These are phyloP conservation scores for Penicillium herquei DNA, from an alignment of 495 filamentous ascomycete genomes.

Conservation along the genomic window DNA sequence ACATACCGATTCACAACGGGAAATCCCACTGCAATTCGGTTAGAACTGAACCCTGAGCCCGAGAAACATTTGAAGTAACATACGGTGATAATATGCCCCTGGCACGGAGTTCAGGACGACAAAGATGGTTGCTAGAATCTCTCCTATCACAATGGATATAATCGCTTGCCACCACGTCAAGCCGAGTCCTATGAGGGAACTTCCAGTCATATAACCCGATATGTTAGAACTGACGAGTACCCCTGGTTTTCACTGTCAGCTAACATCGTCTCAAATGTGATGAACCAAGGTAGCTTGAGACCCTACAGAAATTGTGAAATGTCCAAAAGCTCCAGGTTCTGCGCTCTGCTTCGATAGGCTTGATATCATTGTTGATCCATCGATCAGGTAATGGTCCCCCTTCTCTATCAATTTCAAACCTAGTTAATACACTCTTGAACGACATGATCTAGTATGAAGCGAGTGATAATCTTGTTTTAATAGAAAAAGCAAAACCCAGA, in stretches of 20 bases:
- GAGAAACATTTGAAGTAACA: background rate
- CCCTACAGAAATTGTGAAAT: conserved; percentile 24
- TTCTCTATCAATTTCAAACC: conserved; percentile 15
- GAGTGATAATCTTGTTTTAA: no score
- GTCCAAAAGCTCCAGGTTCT: conserved; percentile 28
- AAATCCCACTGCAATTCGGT: conserved; percentile 13
- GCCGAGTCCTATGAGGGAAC: conserved; percentile 25
- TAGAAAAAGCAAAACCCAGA: no score
- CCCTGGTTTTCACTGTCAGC: conserved; percentile 6
- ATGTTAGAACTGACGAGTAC: conserved; percentile 24
- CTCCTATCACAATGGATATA: conserved; percentile 17
- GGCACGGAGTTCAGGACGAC: conserved; percentile 23
- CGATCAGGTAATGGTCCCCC: conserved; percentile 14
- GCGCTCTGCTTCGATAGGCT: conserved; percentile 23
- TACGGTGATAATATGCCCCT: conserved; percentile 22
- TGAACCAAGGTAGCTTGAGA: no score
- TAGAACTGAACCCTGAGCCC: no score
- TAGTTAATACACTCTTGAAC: conserved; percentile 1
- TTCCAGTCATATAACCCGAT: conserved; percentile 24
- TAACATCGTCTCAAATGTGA: no score
- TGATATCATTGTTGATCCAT: conserved; percentile 31
- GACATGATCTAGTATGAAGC: background rate
- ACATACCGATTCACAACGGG: conserved; percentile 25
- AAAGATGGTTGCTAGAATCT: conserved; percentile 12
- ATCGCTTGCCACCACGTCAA: conserved; percentile 30